Base-by-base conservation (phyloP, 768 basidiomycete species). In the Mycena filopes region DNA sequence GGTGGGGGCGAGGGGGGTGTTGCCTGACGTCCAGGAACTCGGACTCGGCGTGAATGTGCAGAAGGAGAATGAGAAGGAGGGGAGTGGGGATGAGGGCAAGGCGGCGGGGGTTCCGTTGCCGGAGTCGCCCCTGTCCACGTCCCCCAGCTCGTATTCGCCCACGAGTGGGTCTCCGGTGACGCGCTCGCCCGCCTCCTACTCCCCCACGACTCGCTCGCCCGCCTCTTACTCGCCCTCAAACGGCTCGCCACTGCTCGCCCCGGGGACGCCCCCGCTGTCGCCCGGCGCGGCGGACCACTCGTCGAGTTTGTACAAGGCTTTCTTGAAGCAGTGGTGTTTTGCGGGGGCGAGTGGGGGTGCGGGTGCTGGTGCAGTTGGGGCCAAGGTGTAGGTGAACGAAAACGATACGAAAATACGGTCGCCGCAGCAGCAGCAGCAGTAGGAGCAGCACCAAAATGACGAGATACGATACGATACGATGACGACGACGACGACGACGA, bases 311-410 rank as follows among this genome's bases (percentile, higher is more conserved):
- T 90, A 90, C 70, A 83, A 89, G 57, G 87, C 87, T 25, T 86
- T 90, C 63, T 84, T 90, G 53, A 70, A 79, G 58, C 85, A 88
- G 72, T 91, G 89, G 89, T 90, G 89, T 74, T 91, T 91, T 74
- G 88, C 87, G 10, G 62, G 62, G 9, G 58, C 15, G 47, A 23
- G 50, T 20, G 60, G 21, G 21, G 43, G 47, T 41, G 55, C 28
- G 23, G 53, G 48, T 20, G 33, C n/a, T n/a, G n/a, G n/a, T n/a
- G n/a, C n/a, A n/a, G n/a, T n/a, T n/a, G n/a, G n/a, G n/a, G n/a
- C 12, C 21, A 16, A 40, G 49, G 29, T 33, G 18, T 1, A n/a
- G 60, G 33, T 40, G 23, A 21, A 29, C 47, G 47, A 49, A 50
- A 23, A 25, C 47, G 47, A 48, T 8, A 26, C 46, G 23, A 26